Conservation (phyloP, 2,329 filamentous ascomycete genomes). For the Coniella lustricola region DNA sequence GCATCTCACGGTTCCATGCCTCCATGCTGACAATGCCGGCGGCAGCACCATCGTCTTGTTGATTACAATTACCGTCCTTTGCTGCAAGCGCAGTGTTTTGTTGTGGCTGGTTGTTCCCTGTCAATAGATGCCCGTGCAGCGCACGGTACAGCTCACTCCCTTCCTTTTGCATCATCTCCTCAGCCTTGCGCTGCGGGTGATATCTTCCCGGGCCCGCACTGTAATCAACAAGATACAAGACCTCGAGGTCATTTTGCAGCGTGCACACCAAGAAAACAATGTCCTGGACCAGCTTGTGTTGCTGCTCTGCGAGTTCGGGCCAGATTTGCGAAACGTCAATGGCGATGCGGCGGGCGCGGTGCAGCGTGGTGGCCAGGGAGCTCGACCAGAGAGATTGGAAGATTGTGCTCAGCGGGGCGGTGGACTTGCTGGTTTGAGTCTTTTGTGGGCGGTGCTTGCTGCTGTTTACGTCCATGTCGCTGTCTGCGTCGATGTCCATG, state of each 20-base stretch:
- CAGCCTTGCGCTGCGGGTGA: neutral
- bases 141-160: conserved; percentile 18
- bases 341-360: conserved; percentile 14
- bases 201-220: conserved; percentile 2
- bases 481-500: neutral
- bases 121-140: conserved; percentile 15
- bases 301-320: neutral
- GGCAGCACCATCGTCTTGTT: neutral
- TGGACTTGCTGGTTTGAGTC: neutral
- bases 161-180: conserved; percentile 17
- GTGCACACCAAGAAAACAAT: conserved; percentile 15
- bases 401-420: conserved; percentile 9
- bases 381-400: conserved; percentile 14
- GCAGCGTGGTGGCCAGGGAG: conserved; percentile 8
- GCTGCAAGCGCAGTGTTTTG: no score
- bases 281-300: conserved; percentile 10
- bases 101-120: no score
- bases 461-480: neutral
- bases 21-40: neutral
- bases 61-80: no score
- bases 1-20: conserved; percentile 10
- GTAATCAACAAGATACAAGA: conserved; percentile 16
- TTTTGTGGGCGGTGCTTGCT: no score
- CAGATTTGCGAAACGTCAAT: conserved; percentile 15
- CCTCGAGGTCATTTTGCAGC: conserved; percentile 17